Evolutionary conservation across 805 yeast genomes (phyloP), one percentile per base, ranked within the genome.

Genomic region (Ogataea nonfermentans): DNA sequence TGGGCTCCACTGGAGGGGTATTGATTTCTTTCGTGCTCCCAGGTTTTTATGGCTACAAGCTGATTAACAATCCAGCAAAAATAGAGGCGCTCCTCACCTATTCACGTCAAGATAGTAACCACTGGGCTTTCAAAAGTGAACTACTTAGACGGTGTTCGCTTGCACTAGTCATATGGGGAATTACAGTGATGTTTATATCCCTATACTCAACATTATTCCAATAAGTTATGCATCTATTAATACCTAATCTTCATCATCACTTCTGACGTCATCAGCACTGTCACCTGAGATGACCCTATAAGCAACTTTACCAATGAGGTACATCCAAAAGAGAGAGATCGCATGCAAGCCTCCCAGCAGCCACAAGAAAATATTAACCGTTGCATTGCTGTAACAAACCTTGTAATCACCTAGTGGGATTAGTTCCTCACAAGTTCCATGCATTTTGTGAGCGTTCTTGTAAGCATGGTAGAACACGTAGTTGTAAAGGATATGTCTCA

Each of bases 1-100:
- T 84, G 8, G 95, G 95, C 3, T 83, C 90, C 4, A 84, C 93
- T 0, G 95, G 95, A 0, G 84, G 90, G 4, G 85, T 90, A 0
- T 68, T 87, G 17, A 84, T 84, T 35, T 79, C 88, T 16, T 84
- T 84, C 59, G 82, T 83, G 8, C 66, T 84, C 29, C 95, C 95
- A 0, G 93, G 95, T 0, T 65, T 80, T 41, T 84, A 84, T 59
- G 91, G 91, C 0, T 84, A 65, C 56, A 73, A 78, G 56, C 59
- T 77, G 40, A 68, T 77, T n/a, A 35, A 52, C 15, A 56, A 60
- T 32, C 30, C 40, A 6, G 29, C 27, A 2, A 33, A 50, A 19
- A 19, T 34, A 7, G 45, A 42, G 8, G 42, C 29, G n/a, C 39
- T 60, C 11, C 35, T 36, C 4, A 24, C 17, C 10, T 41, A 45